A percentile compares a stretch with the other conserved stretches of the same genome.
Evolutionary conservation across 2,329 filamentous ascomycete species (phyloP).

Genomic region (Microcyclospora pomicola): DNA sequence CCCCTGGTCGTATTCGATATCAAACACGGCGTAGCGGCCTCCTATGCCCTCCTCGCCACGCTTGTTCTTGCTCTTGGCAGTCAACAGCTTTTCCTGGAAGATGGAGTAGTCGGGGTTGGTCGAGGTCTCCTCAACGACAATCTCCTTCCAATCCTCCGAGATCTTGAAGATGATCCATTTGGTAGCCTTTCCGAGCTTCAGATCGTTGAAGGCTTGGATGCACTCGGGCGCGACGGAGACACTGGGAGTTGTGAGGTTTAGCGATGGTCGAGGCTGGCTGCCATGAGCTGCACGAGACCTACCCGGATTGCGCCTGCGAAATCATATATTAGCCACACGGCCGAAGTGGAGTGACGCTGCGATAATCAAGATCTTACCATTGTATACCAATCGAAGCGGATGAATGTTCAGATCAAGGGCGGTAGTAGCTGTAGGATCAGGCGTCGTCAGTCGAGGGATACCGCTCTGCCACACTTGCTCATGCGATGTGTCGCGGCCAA

Average conservation of each 20-base stretch:
- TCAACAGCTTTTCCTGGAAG: conserved; percentile 65
- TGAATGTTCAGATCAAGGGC: too few relatives aligned
- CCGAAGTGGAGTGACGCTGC: too few relatives aligned
- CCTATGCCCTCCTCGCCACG: conserved; percentile 43
- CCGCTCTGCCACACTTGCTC: too few relatives aligned
- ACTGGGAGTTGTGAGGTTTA: conserved; percentile 32
- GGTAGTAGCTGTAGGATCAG: too few relatives aligned
- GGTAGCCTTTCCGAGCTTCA: conserved; percentile 63
- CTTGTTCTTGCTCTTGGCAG: conserved; percentile 59
- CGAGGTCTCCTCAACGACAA: conserved; percentile 64
- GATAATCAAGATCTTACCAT: too few relatives aligned
- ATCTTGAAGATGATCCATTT: conserved; percentile 87
- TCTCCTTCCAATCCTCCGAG: conserved; percentile 67
- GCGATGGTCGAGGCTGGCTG: neutral
- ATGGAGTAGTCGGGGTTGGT: conserved; percentile 52
- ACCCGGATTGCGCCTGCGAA: neutral
- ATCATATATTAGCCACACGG: too few relatives aligned
- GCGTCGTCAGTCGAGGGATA: too few relatives aligned
- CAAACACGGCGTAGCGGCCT: conserved; percentile 72
- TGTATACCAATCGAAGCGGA: too few relatives aligned
- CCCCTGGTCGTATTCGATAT: conserved; percentile 61
- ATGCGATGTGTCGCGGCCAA: too few relatives aligned
- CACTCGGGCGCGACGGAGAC: conserved; percentile 60
- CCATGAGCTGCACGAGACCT: neutral
- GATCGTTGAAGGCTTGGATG: conserved; percentile 57